Evolutionary conservation across 441 rosid genomes (phyloP).

Genomic region (Rhodomyrtus psidioides): DNA sequence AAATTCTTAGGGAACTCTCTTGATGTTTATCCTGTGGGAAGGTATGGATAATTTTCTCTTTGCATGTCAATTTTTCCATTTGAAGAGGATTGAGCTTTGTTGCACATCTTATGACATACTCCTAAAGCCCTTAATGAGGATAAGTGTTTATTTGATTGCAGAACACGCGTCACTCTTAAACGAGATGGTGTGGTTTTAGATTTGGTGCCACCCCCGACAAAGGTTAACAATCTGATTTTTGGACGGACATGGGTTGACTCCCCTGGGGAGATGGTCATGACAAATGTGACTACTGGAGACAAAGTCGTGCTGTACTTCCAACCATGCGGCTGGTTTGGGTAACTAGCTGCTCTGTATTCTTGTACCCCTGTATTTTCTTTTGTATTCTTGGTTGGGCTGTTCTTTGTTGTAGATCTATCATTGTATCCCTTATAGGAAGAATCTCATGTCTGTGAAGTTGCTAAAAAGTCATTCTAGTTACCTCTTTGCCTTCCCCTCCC

Average conservation of each 20-base stretch:
- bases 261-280: slow-evolving; percentile 91
- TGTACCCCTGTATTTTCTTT: background rate
- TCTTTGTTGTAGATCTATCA: background rate
- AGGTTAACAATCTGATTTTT: slow-evolving; percentile 87
- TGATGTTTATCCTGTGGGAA: slow-evolving; percentile 93
- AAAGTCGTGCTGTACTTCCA: slow-evolving; percentile 91
- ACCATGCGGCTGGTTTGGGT: slow-evolving; percentile 99
- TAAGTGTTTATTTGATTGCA: slow-evolving; percentile 19
- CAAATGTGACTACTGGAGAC: slow-evolving; percentile 87
- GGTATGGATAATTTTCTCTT: slow-evolving; percentile 26
- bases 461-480: background rate
- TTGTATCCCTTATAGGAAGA: background rate
- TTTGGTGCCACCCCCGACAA: slow-evolving; percentile 91
- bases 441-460: background rate
- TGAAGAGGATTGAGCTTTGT: background rate
- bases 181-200: slow-evolving; percentile 86
- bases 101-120: background rate
- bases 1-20: slow-evolving; percentile 88
- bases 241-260: slow-evolving; percentile 98
- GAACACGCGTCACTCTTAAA: slow-evolving; percentile 85
- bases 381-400: background rate
- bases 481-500: background rate
- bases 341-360: slow-evolving; percentile 9
- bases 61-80: background rate
- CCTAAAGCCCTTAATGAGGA: background rate